Conservation (phyloP, 371 early-diverging fungal species). For the Mortierella sp. region DNA sequence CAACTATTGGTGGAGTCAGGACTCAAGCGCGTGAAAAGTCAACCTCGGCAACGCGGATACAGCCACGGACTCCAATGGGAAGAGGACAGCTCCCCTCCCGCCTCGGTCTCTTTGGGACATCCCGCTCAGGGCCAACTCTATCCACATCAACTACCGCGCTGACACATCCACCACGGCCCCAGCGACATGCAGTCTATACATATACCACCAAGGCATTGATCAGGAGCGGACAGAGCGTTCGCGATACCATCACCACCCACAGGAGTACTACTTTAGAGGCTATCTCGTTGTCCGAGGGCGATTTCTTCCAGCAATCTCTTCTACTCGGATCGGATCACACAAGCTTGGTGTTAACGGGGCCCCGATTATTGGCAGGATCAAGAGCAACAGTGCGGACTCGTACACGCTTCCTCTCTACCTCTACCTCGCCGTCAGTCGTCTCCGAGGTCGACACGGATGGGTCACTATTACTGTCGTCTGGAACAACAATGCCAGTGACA, state of each 20-base stretch:
- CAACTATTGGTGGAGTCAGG: slow-evolving; percentile 1
- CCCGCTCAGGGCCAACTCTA: slow-evolving; percentile 3
- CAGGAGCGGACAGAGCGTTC: slow-evolving; percentile 2
- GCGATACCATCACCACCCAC: background rate
- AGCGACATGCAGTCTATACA: slow-evolving; percentile 11
- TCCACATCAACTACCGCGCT: slow-evolving; percentile 1
- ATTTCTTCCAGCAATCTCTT: background rate
- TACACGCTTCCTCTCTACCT: slow-evolving; percentile 25
- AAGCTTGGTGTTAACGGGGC: background rate
- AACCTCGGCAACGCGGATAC: slow-evolving; percentile 18
- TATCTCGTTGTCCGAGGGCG: background rate
- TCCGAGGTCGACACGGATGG: slow-evolving; percentile 27
- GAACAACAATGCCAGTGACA: background rate
- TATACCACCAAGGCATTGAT: slow-evolving; percentile 21
- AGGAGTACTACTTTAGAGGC: background rate
- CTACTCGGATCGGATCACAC: background rate
- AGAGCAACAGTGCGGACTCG: slow-evolving; percentile 8
- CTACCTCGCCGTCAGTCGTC: slow-evolving; percentile 28
- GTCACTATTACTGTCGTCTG: slow-evolving; percentile 8
- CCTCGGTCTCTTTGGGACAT: slow-evolving; percentile 25
- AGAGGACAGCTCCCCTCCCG: slow-evolving; percentile 15
- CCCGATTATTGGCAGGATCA: background rate
- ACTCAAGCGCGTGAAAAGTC: slow-evolving; percentile 5
- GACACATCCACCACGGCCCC: slow-evolving; percentile 8
- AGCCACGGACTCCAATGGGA: slow-evolving; percentile 16